A percentile compares a stretch with the other conserved stretches of the same genome.
phyloP scores from a whole-genome alignment of 139 green algal genomes.

The Astrephomene gubernaculifera region DNA sequence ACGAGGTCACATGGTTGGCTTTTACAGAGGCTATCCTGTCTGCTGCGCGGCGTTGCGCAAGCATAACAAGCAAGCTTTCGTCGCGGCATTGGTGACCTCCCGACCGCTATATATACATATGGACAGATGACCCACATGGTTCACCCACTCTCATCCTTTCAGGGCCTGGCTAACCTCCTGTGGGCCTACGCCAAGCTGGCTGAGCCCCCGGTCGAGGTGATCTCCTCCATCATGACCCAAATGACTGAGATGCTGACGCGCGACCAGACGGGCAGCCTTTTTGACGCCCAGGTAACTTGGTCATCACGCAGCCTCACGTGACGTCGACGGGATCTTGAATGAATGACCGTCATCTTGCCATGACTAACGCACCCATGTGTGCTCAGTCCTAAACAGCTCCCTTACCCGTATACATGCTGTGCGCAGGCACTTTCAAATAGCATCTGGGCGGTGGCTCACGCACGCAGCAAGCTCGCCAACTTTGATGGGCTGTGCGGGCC shows the following conservation, averaged over 20 bases:
- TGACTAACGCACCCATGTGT: too few species aligned
- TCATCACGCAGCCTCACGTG: too few species aligned
- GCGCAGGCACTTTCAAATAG: constrained; percentile 70
- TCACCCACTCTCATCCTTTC: background rate
- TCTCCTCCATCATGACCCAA: constrained; percentile 54
- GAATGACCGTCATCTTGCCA: too few species aligned
- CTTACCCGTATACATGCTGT: background rate
- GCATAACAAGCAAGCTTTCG: background rate
- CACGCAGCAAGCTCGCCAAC: constrained; percentile 54
- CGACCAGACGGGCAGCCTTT: constrained; percentile 28
- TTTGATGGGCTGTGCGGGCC: constrained; percentile 51
- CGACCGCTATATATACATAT: background rate
- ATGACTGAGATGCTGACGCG: constrained; percentile 65
- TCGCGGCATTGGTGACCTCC: too few species aligned
- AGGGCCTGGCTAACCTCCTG: constrained; percentile 73
- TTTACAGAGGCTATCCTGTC: background rate
- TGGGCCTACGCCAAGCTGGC: constrained; percentile 71
- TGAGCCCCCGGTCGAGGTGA: constrained; percentile 50
- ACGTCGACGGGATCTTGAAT: background rate
- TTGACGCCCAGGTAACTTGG: constrained; percentile 60
- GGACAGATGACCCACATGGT: background rate
- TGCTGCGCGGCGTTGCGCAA: background rate
- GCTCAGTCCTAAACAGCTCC: too few species aligned
- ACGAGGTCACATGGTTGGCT: background rate
- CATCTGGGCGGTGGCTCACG: constrained; percentile 70